Base-by-base conservation (phyloP, 371 early-diverging fungal species). In the Haplosporangium sp. region DNA sequence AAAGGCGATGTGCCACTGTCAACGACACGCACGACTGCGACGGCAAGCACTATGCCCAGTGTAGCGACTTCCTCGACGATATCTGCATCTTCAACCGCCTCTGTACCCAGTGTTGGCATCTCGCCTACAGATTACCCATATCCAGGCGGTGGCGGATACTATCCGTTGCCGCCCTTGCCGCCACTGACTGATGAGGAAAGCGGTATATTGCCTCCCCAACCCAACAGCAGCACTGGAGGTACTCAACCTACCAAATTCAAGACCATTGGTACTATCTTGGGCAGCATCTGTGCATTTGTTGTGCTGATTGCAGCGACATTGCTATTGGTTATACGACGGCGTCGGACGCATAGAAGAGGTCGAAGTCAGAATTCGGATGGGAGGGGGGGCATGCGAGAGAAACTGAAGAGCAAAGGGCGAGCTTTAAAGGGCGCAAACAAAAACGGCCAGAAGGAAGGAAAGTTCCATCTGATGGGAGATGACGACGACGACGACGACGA, bases 401-500 rank as follows among this genome's bases (percentile, higher is more conserved):
- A 12, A 10, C 18, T 58, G 45, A 45, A 21, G 18, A 9, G 46
- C 12, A 53, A 63, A 43, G 61, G 52, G 13, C 43, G 21, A 18
- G 50, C 20, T 6, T 13, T 43, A 47, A 68, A 55, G 43, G 48
- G 61, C 38, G 50, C 59, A 50, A 57, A 13, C 50, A 66, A 72
- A 55, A 37, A n/a, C 14, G 37, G 23, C 38, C 42, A 42, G 7
- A 47, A 16, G 3, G 52, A 66, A 6, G 43, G 60, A 0, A 45
- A 21, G 5, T 74, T 64, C 46, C 53, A 42, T 18, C 41, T 57
- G 36, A 66, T 76, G 70, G 3, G 46, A 18, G 69, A 67, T 5
- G 54, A 59, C 36, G 62, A 73, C 23, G 60, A 64, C 53, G 64
- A 64, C 53, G 64, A 52, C 13, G 29, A 50, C 20, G n/a, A 67